Evolutionary conservation across 805 yeast genomes (phyloP).

Genomic region (Spathaspora boniae): DNA sequence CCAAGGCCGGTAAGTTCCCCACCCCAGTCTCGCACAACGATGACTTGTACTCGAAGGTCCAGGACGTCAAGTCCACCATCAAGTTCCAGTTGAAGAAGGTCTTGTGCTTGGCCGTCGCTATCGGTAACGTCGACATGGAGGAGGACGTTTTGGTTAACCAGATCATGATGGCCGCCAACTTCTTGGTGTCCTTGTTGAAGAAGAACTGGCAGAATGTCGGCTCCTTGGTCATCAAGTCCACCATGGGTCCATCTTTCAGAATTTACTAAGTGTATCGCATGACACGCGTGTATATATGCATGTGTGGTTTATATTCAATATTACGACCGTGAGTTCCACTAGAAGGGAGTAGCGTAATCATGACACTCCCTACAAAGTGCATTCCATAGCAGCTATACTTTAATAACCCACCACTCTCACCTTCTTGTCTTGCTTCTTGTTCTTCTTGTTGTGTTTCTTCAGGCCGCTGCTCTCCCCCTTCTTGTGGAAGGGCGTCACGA

Average conservation of each 20-base stretch:
- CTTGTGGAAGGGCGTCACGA: slow-evolving; percentile 73
- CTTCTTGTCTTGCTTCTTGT: slow-evolving; percentile 60
- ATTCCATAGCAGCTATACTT: too few species aligned
- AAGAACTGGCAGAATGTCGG: slow-evolving; percentile 99
- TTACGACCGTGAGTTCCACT: too few species aligned
- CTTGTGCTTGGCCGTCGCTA: slow-evolving; percentile 98
- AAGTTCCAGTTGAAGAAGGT: slow-evolving; percentile 99
- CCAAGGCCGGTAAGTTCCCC: slow-evolving; percentile 99
- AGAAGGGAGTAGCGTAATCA: too few species aligned
- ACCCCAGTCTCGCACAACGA: slow-evolving; percentile 99
- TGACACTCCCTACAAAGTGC: too few species aligned
- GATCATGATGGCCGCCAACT: slow-evolving; percentile 98
- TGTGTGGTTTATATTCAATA: too few species aligned
- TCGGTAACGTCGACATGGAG: slow-evolving; percentile 99
- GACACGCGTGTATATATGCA: too few species aligned
- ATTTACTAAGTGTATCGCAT: slow-evolving; percentile 78
- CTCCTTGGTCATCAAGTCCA: slow-evolving; percentile 95
- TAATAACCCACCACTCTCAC: slow-evolving; percentile 26
- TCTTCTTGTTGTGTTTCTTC: slow-evolving; percentile 73
- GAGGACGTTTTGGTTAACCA: slow-evolving; percentile 95
- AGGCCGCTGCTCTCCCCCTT: slow-evolving; percentile 24
- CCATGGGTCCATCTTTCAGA: slow-evolving; percentile 99
- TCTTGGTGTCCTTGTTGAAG: slow-evolving; percentile 98
- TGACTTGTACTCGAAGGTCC: slow-evolving; percentile 93
- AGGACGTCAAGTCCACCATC: slow-evolving; percentile 98